Percentiles rank a stretch among this genome's conserved stretches.
These are phyloP conservation scores for Trichosporon sp. DNA, from an alignment of 1,284 basidiomycete species.

Conservation along the genomic window DNA sequence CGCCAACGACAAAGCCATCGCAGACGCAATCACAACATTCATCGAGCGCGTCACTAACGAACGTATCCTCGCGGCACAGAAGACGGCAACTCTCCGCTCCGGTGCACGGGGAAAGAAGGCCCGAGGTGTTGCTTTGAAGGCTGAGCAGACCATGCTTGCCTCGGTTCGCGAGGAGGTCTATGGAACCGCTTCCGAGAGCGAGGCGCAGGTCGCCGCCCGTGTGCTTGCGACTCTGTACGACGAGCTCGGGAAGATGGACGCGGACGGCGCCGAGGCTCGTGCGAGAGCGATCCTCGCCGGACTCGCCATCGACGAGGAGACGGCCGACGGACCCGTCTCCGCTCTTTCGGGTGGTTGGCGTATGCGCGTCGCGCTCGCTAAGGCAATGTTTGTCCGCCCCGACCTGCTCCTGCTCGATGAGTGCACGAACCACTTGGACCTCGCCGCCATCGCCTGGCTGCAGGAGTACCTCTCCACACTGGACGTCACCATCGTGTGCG, in stretches of 20 bases:
- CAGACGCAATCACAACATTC: conserved; percentile 20
- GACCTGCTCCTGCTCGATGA: conserved; percentile 58
- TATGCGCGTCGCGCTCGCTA: conserved; percentile 62
- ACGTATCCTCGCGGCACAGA: conserved; percentile 27
- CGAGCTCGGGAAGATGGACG: conserved; percentile 51
- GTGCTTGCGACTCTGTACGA: conserved; percentile 69
- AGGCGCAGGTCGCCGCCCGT: conserved; percentile 21
- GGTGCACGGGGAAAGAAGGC: conserved; percentile 34
- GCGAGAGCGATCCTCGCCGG: conserved; percentile 62
- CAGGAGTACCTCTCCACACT: conserved; percentile 62
- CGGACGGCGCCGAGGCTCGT: conserved; percentile 61
- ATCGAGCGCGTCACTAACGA: conserved; percentile 23
- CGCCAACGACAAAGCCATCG: neutral
- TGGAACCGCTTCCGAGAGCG: neutral
- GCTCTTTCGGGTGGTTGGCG: conserved; percentile 72
- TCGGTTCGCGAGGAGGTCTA: conserved; percentile 25
- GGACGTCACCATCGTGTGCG: conserved; percentile 61
- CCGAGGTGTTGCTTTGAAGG: conserved; percentile 30
- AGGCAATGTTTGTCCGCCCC: conserved; percentile 57
- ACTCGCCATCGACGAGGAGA: conserved; percentile 65
- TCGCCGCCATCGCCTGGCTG: conserved; percentile 58
- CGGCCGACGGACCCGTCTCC: conserved; percentile 60
- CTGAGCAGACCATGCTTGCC: conserved; percentile 28
- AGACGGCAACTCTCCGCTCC: conserved; percentile 30
- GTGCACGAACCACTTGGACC: conserved; percentile 59